Evolutionary conservation across 177 flowering plant genomes (phyloP).

Genomic region (Tripterygium wilfordii): DNA sequence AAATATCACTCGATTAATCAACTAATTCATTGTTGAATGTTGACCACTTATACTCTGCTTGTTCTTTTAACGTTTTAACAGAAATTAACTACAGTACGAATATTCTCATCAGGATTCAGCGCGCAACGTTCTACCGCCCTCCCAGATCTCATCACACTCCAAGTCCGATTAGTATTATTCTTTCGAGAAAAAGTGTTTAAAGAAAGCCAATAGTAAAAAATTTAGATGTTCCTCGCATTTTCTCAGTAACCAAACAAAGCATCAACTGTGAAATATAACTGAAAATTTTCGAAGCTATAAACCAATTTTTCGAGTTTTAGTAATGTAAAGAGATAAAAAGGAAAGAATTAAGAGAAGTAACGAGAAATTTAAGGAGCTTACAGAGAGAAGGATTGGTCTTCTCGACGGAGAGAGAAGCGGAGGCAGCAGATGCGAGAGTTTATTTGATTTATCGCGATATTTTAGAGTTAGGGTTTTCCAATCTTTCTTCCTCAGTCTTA

Average conservation of each 20-base stretch:
- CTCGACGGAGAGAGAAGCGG: conserved; percentile 24
- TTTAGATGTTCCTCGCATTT: too few species aligned
- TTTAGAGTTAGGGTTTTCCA: conserved; percentile 13
- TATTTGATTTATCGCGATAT: conserved; percentile 26
- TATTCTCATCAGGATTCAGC: too few species aligned
- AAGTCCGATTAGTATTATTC: too few species aligned
- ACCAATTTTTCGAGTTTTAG: not conserved
- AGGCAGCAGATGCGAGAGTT: conserved; percentile 13
- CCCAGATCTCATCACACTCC: too few species aligned
- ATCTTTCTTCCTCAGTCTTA: not conserved
- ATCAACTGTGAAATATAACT: not conserved
- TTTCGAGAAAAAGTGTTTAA: too few species aligned
- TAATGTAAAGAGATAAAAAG: not conserved
- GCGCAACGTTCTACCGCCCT: too few species aligned
- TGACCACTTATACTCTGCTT: too few species aligned
- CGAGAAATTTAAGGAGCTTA: conserved; percentile 24
- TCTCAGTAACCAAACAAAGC: conserved; percentile 17
- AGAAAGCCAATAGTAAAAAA: too few species aligned
- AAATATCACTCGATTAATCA: too few species aligned
- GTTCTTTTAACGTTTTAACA: too few species aligned
- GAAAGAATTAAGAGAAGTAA: conserved; percentile 12
- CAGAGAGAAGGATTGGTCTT: conserved; percentile 13
- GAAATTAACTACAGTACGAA: too few species aligned
- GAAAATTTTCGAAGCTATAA: not conserved
- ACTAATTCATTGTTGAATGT: too few species aligned